A percentile compares a stretch with the other conserved stretches of the same genome.
phyloP scores from a whole-genome alignment of 495 filamentous ascomycete species.

The Daldinia concentrica region DNA sequence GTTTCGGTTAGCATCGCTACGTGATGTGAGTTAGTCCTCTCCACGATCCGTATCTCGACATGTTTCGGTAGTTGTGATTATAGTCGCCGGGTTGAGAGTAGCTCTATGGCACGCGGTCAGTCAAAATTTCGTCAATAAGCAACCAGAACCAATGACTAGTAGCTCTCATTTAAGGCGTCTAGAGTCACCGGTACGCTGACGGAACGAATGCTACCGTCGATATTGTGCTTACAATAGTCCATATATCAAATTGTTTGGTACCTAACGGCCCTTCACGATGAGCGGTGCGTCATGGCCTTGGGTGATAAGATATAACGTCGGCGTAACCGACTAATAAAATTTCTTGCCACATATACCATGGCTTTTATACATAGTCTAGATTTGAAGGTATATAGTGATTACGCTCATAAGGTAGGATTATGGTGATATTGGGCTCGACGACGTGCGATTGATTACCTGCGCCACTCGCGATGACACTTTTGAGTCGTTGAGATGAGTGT shows the following conservation, averaged over 20 bases:
- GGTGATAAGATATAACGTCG: constrained; percentile 12
- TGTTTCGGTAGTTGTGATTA: constrained; percentile 26
- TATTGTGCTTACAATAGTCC: not conserved
- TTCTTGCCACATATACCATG: constrained; percentile 10
- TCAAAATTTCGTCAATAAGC: constrained; percentile 10
- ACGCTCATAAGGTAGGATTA: constrained; percentile 7
- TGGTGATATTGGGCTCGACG: not conserved
- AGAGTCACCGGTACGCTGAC: constrained; percentile 9
- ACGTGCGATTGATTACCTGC: constrained; percentile 6
- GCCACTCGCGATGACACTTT: constrained; percentile 3
- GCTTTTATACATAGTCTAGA: constrained; percentile 6
- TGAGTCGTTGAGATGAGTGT: not conserved
- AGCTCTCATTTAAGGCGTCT: not conserved
- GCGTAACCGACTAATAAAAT: not conserved
- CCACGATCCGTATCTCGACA: constrained; percentile 25
- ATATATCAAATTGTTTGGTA: not conserved
- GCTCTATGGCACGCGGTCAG: constrained; percentile 20
- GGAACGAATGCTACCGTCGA: constrained; percentile 15
- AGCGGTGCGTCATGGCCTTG: not conserved
- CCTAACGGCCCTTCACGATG: constrained; percentile 5
- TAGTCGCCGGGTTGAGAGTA: not conserved
- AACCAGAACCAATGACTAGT: constrained; percentile 17
- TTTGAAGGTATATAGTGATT: not conserved
- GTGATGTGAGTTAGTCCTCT: constrained; percentile 9
- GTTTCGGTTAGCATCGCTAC: constrained; percentile 32